Conservation (phyloP, 2,329 filamentous ascomycete genomes). For the Claviceps sp. region DNA sequence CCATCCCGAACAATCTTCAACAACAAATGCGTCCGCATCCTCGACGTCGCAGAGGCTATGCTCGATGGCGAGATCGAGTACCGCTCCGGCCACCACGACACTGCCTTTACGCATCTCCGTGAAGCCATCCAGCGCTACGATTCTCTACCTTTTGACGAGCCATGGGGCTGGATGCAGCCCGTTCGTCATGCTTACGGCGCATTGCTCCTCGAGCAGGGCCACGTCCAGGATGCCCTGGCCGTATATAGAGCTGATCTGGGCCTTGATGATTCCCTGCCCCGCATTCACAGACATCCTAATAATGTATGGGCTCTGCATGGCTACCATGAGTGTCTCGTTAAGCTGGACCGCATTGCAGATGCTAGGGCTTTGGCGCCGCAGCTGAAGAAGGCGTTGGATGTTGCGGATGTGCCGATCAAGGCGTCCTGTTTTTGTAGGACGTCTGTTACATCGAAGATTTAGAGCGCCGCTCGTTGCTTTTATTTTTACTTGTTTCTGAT, state of each 20-base stretch:
- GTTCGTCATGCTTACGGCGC: conserved; percentile 58
- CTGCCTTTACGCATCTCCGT: conserved; percentile 46
- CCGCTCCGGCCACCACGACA: conserved; percentile 41
- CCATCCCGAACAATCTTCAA: conserved; percentile 38
- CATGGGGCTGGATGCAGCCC: conserved; percentile 72
- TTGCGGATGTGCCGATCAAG: conserved; percentile 46
- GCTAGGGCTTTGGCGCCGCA: conserved; percentile 24
- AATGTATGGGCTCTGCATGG: conserved; percentile 69
- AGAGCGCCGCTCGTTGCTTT: not conserved
- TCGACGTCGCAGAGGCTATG: conserved; percentile 52
- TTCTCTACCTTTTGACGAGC: conserved; percentile 54
- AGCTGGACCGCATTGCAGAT: conserved; percentile 28
- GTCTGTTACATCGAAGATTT: conserved; percentile 10
- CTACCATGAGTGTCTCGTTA: conserved; percentile 54
- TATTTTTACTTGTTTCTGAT: not conserved
- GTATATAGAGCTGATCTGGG: conserved; percentile 52
- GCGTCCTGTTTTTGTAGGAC: conserved; percentile 18
- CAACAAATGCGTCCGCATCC: conserved; percentile 37
- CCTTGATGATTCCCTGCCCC: conserved; percentile 42
- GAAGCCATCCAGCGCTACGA: conserved; percentile 48
- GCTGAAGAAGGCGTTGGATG: conserved; percentile 35
- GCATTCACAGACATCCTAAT: conserved; percentile 52
- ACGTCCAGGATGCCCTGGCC: conserved; percentile 38
- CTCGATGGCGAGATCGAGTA: conserved; percentile 64
- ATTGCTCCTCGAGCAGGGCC: conserved; percentile 52